Evolutionary conservation across 2,329 filamentous ascomycete species (phyloP), one percentile per base, ranked within the genome.

Genomic region (Truncatella angustata): DNA sequence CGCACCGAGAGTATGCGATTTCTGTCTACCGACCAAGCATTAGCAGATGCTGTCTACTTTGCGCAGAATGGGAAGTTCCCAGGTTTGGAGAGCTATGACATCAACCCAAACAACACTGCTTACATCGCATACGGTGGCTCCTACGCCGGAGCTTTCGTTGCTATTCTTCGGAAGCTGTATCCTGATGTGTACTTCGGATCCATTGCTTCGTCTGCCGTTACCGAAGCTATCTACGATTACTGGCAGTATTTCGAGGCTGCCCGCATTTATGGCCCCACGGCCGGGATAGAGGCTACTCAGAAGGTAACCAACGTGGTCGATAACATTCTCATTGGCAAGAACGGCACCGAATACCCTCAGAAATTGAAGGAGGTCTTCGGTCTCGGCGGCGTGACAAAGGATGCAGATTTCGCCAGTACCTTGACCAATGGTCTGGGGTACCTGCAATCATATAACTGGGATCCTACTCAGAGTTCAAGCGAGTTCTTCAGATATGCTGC

Each of bases 71-170:
- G 91, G 36, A 73, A 82, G 47, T 91, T 92, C 55, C 75, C 82
- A 0, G 89, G 89, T 0, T 70, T 91, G 4, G 85, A 89, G 63
- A 70, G 88, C 55, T 63, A 79, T 21, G 79, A 91, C 56, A 70
- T 94, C 34, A 90, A 82, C 0, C 81, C 88, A 0, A 72, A 80
- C 1, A 76, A 74, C 3, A 84, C 83, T 0, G 82, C 90, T 0
- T 94, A 86, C 71, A 86, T 96, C 53, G 83, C 84, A 0, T 96
- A 95, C 55, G 91, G 91, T 2, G 90, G 90, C 1, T 91, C 87
- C 0, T 96, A 96, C 63, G 88, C 90, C 0, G 91, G 91, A 2
- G 86, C 85, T 0, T 88, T 92, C 58, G 88, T 85, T 9, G 89
- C 91, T 0, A 87, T 96, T 60, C 69, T 91, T 34, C 84, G 90